Conservation (phyloP, 371 early-diverging fungal genomes). For the Aphelidium insulamus region DNA sequence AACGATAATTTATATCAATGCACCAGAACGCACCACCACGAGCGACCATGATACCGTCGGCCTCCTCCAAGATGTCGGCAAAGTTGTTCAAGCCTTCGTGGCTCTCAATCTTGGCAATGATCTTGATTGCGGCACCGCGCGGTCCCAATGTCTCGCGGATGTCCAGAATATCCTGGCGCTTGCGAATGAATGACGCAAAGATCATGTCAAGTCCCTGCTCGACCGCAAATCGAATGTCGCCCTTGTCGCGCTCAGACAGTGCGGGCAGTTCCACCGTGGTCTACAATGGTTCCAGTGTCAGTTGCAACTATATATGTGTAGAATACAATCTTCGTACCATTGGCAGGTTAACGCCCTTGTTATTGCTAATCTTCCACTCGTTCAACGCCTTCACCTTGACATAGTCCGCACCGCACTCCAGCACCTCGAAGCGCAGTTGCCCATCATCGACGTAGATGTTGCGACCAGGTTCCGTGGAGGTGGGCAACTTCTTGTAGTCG, state of each 20-base stretch:
- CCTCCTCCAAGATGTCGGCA: slow-evolving; percentile 77
- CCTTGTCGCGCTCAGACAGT: slow-evolving; percentile 80
- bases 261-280: slow-evolving; percentile 73
- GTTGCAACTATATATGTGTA: too few species aligned
- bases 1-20: background rate
- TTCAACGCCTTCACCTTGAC: slow-evolving; percentile 50
- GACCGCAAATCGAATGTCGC: slow-evolving; percentile 76
- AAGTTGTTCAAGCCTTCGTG: slow-evolving; percentile 90
- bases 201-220: slow-evolving; percentile 83
- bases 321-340: too few species aligned
- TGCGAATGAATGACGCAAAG: slow-evolving; percentile 92
- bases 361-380: slow-evolving; percentile 44
- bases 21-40: slow-evolving; percentile 34
- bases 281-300: too few species aligned
- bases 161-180: slow-evolving; percentile 62
- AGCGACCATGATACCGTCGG: slow-evolving; percentile 98
- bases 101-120: slow-evolving; percentile 89
- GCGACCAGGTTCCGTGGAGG: slow-evolving; percentile 54
- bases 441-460: slow-evolving; percentile 73
- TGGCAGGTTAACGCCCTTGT: slow-evolving; percentile 81
- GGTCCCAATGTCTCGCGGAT: slow-evolving; percentile 57
- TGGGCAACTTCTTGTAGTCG: slow-evolving; percentile 67
- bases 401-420: slow-evolving; percentile 23
- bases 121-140: slow-evolving; percentile 62
- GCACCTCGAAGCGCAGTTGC: slow-evolving; percentile 57